Evolutionary conservation across 306 rosid genomes (phyloP).

Genomic region (Herpetospermum pedunculosum): DNA sequence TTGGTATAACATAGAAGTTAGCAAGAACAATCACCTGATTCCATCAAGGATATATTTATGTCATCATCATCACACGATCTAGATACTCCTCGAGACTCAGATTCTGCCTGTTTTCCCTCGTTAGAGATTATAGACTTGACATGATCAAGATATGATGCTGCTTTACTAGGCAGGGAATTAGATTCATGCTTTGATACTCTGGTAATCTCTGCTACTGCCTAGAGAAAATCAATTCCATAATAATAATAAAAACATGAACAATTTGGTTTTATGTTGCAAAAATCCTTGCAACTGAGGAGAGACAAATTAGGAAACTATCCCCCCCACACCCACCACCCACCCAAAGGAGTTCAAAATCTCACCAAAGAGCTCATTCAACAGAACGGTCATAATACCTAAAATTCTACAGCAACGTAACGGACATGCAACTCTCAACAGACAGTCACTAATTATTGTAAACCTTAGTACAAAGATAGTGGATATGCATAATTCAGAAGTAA

Average conservation of each 20-base stretch:
- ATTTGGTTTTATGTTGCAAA: neutral
- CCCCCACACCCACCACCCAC: too few relatives aligned
- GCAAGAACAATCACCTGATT: slow-evolving; percentile 22
- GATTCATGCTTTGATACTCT: slow-evolving; percentile 79
- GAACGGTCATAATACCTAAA: neutral
- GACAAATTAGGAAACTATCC: neutral
- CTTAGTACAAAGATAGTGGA: neutral
- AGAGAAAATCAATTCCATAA: slow-evolving; percentile 11
- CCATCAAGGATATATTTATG: slow-evolving; percentile 9
- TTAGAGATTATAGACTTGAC: slow-evolving; percentile 40
- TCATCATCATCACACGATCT: slow-evolving; percentile 7
- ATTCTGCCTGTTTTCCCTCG: slow-evolving; percentile 19
- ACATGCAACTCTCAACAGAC: neutral
- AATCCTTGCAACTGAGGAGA: neutral
- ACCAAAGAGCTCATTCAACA: neutral
- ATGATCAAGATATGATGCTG: slow-evolving; percentile 46
- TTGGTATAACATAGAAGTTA: neutral
- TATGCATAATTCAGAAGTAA: slow-evolving; percentile 8
- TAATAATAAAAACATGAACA: slow-evolving; percentile 3
- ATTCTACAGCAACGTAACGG: neutral
- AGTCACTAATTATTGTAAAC: neutral
- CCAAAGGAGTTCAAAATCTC: neutral
- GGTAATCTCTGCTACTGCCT: slow-evolving; percentile 80
- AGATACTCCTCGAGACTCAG: slow-evolving; percentile 25
- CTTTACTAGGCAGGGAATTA: slow-evolving; percentile 40